Evolutionary conservation across 2,329 filamentous ascomycete species (phyloP), one percentile per base, ranked within the genome.

Genomic region (Phialophora tarda): DNA sequence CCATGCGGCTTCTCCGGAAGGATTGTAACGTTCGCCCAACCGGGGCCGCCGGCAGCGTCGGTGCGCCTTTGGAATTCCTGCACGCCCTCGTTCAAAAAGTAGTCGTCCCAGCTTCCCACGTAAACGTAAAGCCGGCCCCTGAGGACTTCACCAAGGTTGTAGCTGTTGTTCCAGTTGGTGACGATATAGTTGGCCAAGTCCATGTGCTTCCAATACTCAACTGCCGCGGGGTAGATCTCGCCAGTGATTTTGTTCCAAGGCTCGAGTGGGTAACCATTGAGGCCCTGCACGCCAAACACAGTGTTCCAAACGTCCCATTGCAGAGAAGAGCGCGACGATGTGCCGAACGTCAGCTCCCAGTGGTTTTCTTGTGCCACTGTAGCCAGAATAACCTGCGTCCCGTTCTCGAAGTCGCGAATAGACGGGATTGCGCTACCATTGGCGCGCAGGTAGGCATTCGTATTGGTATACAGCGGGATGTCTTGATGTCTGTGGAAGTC

Each of bases 231-330:
- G 55, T 67, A 67, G 32, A 67, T 67, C 24, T 67, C 64, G 12
- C 64, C 64, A 3, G 64, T 67, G 54, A 67, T 61, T 34, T 67
- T 67, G 48, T 67, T 63, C 64, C 64, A 67, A 3, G 64, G 64
- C 26, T 67, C 64, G 17, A 67, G 64, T 21, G 64, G 64, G 32
- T 67, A 67, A 1, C 55, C 48, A 26, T 67, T 67, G 44, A 59
- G 24, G 17, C 60, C 64, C 48, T 67, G 64, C 6, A 63, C 64
- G 17, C 64, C 64, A 38, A 67, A 67, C 12, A 67, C 64, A 7
- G 64, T 53, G 55, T 67, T 67, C 64, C 64, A 67, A 7, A 67
- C 64, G 30, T 67, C 64, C 64, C 64, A 67, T 55, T 67, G 64
- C 30, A 59, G 55, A 41, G 48, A 63, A 12, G 64, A 63, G 44